These are phyloP conservation scores for Arthroderma sp. DNA, from an alignment of 2,329 filamentous ascomycete genomes.

Conservation along the genomic window DNA sequence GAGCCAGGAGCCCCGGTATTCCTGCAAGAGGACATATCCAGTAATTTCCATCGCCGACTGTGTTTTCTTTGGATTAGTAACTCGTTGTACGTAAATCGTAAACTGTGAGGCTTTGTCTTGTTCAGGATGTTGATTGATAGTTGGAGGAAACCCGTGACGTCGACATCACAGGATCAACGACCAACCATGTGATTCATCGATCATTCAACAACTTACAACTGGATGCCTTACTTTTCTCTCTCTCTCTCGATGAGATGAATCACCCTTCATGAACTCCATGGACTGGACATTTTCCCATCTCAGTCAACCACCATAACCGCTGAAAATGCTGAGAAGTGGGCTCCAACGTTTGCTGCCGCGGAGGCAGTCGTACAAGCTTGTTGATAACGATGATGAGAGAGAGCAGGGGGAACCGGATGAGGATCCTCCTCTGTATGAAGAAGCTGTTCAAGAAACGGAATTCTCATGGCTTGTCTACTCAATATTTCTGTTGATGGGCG, in stretches of 20 bases:
- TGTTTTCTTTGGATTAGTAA: too few species aligned
- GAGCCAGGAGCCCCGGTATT: too few species aligned
- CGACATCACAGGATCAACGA: too few species aligned
- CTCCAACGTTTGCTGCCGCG: slow-evolving; percentile 22
- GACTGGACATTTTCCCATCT: background rate
- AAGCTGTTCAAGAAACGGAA: slow-evolving; percentile 4
- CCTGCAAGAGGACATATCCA: too few species aligned
- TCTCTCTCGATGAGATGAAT: background rate
- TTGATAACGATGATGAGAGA: slow-evolving; percentile 11
- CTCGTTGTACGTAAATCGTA: too few species aligned
- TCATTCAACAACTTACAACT: too few species aligned
- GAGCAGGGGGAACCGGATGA: slow-evolving; percentile 14
- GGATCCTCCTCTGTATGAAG: slow-evolving; percentile 19
- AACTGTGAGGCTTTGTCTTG: too few species aligned
- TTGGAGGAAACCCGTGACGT: too few species aligned
- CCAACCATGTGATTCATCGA: too few species aligned
- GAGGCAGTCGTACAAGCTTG: slow-evolving; percentile 19
- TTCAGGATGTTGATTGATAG: too few species aligned
- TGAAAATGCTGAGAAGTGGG: slow-evolving; percentile 20
- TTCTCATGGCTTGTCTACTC: slow-evolving; percentile 82
- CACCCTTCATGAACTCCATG: background rate
- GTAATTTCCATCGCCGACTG: too few species aligned
- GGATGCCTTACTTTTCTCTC: too few species aligned
- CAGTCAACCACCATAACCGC: background rate
- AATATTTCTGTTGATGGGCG: slow-evolving; percentile 72